Conservation (phyloP, 2,329 filamentous ascomycete species). For the Cercospora berteroae region DNA sequence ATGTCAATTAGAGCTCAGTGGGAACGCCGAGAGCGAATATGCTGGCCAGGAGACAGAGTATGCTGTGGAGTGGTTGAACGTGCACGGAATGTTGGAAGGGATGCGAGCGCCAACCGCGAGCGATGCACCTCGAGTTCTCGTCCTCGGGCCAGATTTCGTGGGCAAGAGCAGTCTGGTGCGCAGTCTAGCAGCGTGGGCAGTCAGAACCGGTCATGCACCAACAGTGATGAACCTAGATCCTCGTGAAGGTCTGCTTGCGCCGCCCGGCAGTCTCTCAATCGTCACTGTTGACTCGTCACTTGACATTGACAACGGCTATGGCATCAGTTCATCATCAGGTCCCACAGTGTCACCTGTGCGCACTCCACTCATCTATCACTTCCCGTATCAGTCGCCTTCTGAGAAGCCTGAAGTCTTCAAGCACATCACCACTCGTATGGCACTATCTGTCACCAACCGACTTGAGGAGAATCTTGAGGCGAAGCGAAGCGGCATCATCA, state of each 20-base stretch:
- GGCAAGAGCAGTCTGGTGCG: conserved; percentile 61
- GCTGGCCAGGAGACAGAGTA: conserved; percentile 72
- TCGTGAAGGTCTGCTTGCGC: conserved; percentile 58
- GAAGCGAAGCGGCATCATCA: conserved; percentile 72
- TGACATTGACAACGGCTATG: conserved; percentile 81
- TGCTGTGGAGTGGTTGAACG: conserved; percentile 75
- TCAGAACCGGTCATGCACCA: conserved; percentile 76
- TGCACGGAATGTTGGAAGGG: conserved; percentile 81
- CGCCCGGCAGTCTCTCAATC: conserved; percentile 75
- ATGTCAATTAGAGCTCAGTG: conserved; percentile 76
- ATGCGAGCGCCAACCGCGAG: conserved; percentile 53
- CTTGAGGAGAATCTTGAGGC: conserved; percentile 72
- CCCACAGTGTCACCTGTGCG: conserved; percentile 87
- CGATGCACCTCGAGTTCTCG: conserved; percentile 70
- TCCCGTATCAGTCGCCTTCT: conserved; percentile 70
- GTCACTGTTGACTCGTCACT: conserved; percentile 84
- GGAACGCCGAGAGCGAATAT: conserved; percentile 67
- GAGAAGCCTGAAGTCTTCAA: conserved; percentile 70
- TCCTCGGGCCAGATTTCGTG: conserved; percentile 72
- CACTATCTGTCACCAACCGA: conserved; percentile 72
- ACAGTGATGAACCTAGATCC: conserved; percentile 82
- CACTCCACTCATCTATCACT: conserved; percentile 86
- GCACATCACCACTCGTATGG: conserved; percentile 71
- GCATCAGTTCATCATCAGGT: conserved; percentile 84
- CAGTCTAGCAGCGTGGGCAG: conserved; percentile 73